Conservation (phyloP, 805 yeast species). For the Lipomyces japonicus region DNA sequence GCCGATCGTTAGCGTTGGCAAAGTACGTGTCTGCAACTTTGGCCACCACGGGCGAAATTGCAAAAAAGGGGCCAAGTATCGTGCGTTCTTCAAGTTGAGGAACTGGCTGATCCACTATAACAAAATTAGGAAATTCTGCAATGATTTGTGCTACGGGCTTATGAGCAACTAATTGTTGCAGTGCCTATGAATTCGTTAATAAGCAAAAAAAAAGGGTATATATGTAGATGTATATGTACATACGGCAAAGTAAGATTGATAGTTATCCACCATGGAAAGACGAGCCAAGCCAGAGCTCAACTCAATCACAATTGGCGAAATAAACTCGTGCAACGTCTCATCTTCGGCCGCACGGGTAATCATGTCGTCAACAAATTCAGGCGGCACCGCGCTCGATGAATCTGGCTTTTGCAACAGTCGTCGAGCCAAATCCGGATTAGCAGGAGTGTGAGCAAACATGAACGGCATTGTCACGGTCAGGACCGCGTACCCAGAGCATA, state of each 20-base stretch:
- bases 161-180: conserved; percentile 53
- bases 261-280: conserved; percentile 25
- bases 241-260: conserved; percentile 43
- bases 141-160: conserved; percentile 61
- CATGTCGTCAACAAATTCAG: conserved; percentile 55
- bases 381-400: conserved; percentile 28
- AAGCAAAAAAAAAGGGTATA: neutral
- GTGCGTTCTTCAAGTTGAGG: conserved; percentile 57
- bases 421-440: conserved; percentile 15
- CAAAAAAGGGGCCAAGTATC: conserved; percentile 70
- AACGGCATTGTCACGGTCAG: conserved; percentile 33
- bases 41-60: conserved; percentile 66
- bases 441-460: conserved; percentile 26
- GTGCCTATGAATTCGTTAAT: conserved; percentile 32
- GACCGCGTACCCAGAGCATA: conserved; percentile 48
- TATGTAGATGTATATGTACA: conserved; percentile 37
- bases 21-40: conserved; percentile 28
- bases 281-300: conserved; percentile 40
- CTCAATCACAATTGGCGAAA: conserved; percentile 47
- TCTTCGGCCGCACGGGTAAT: conserved; percentile 60
- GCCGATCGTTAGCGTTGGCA: conserved; percentile 32
- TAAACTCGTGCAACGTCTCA: conserved; percentile 58
- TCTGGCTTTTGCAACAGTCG: conserved; percentile 22
- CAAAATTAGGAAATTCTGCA: conserved; percentile 53
- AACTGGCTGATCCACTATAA: conserved; percentile 47